Evolutionary conservation across 2,329 filamentous ascomycete species (phyloP), one percentile per base, ranked within the genome.

Genomic region (Scopulariopsis brevicaulis): DNA sequence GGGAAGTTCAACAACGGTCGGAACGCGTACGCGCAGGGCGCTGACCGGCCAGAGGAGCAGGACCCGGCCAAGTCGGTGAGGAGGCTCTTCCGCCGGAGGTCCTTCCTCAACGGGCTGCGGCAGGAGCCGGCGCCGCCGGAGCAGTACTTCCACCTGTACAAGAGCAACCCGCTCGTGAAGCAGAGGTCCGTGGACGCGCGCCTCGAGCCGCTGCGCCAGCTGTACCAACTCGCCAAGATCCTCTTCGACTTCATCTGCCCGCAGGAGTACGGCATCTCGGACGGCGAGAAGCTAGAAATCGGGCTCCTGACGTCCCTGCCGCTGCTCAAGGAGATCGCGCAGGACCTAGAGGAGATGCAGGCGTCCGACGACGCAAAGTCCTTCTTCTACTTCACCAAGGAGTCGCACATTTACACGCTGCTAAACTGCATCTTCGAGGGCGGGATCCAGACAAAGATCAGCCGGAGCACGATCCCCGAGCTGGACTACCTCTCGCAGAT

Each of bases 341-440:
- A 92, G 67, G 93, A 99, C 66, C 80, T 99, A 2, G 95, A 99
- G 74, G 92, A 97, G 72, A 90, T 97, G 71, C 94, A 99, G 72
- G 93, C 94, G 3, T 95, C 90, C 0, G 87, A 93, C 57, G 89
- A 95, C 63, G 91, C 92, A 52, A 96, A 96, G 69, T 93, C 88
- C 1, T 97, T 97, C 77, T 90, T 97, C 73, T 99, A 99, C 75
- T 99, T 99, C 72, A 99, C 94, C 62, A 99, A 99, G 72, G 94
- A 99, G 73, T 96, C 90, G 0, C 94, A 99, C 70, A 96, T 99
- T 62, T 99, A 99, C 74, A 99, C 94, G 5, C 81, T 99, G 5
- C 82, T 99, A 59, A 99, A 99, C 71, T 97, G 93, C 70, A 97
- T 99, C 64, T 82, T 99, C 28, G 94, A 99, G 70, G 94, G 95